A percentile compares a stretch with the other conserved stretches of the same genome.
Conservation (phyloP, 345 rosid species). For the Sisymbrium altissimum region DNA sequence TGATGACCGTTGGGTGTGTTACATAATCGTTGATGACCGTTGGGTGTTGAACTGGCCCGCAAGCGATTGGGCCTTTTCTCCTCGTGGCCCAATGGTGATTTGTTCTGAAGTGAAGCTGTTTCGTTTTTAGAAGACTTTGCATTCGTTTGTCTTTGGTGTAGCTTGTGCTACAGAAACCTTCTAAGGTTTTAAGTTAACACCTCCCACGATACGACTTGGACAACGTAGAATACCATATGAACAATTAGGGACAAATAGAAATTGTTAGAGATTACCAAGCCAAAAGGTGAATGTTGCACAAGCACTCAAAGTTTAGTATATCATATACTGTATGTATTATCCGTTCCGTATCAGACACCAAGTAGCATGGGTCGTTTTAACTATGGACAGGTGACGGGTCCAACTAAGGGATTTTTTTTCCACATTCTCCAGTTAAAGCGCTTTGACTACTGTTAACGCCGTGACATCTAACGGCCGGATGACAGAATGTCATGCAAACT, state of each 20-base stretch:
- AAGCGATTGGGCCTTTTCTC: too few species aligned
- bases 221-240: background rate
- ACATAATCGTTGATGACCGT: too few species aligned
- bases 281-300: background rate
- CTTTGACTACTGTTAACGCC: background rate
- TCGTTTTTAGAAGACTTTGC: too few species aligned
- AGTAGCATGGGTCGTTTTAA: background rate
- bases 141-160: too few species aligned
- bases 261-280: background rate
- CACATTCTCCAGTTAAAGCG: background rate
- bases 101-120: too few species aligned
- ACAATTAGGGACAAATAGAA: background rate
- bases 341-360: background rate
- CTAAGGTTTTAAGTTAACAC: too few species aligned
- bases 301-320: background rate
- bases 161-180: too few species aligned
- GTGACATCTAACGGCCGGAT: conserved; percentile 4
- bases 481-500: conserved; percentile 1
- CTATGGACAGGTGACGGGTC: background rate
- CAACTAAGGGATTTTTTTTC: background rate
- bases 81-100: too few species aligned
- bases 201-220: too few species aligned
- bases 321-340: background rate
- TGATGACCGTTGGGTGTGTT: too few species aligned
- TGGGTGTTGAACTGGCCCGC: too few species aligned